Evolutionary conservation across 768 basidiomycete species (phyloP), one percentile per base, ranked within the genome.

Genomic region (Zangia roseola): DNA sequence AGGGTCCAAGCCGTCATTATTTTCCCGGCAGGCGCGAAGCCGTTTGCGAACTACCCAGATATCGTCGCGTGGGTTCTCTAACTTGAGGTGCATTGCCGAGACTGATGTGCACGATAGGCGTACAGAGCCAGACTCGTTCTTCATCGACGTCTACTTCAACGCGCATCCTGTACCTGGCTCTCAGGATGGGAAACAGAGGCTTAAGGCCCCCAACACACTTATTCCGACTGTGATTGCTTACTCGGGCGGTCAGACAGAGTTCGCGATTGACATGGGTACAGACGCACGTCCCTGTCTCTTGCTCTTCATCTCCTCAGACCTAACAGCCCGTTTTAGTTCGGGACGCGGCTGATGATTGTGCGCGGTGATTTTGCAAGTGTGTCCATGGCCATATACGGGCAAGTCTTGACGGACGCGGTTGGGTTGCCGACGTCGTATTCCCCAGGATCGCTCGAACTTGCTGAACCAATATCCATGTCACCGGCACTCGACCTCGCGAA

Each of bases 301-400:
- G 8, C 34, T 19, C 10, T 17, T 33, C 4, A 41, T 40, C 9
- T 23, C 5, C 24, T 36, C n/a, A 9, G 17, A 14, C 47, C 47
- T 58, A 36, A 56, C 38, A 10, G 47, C 26, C 31, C 39, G 28
- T 25, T 46, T 16, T 61, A 88, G 85, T 82, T 79, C 62, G 79
- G 83, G 4, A 89, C 88, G 19, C 83, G 89, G 37, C 72, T 91
- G 25, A 83, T 92, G 78, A 86, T 91, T 49, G 75, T 92, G 53
- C 84, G 83, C 59, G 90, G 89, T n/a, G 71, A 78, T 30, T 91
- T 89, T 63, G 69, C 79, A 41, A 72, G 70, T 49, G 69, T 88
- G 17, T 87, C 88, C 10, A 67, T 65, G 56, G 64, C 59, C 43
- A 72, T 77, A 50, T 78, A 78, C 43, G 78, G 78, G 19, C 78